Base-by-base conservation (phyloP, 2,329 filamentous ascomycete genomes). In the Epichloe hybrida region DNA sequence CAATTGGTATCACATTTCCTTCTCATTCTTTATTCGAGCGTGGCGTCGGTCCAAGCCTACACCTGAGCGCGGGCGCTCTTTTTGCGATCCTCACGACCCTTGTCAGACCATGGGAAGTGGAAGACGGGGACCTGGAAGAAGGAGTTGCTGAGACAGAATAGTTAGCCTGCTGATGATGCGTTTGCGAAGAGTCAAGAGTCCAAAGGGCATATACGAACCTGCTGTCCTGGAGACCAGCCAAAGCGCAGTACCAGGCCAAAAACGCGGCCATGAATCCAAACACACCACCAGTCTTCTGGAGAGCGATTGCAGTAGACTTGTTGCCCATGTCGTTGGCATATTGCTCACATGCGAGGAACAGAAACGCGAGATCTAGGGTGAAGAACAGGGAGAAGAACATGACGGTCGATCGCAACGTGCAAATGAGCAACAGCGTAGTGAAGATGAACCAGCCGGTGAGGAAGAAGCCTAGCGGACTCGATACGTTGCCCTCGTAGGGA, bases 51-150 rank as follows among this genome's bases (percentile, higher is more conserved):
- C 5, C 20, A 39, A 36, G 9, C 21, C 8, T 53, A 60, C 46
- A 50, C 58, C 52, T 55, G 55, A 7, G 55, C 55, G 51, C 57
- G 59, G 48, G 64, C 61, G 20, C 53, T 54, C 62, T 84, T 73
- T 62, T 62, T 64, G 54, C 82, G 77, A 53, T 65, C 66, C 66
- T 81, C 76, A 55, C 77, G 79, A 50, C 80, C 86, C 70, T 84
- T 85, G 61, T 86, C 84, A 38, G 86, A 91, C 91, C 91, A 96
- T 50, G 90, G 91, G 76, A 96, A 94, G 75, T 95, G 89, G 61
- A 86, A 83, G 56, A 96, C 89, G 48, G 90, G 91, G 55, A 95
- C 81, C 67, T 93, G 76, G 75, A 95, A 93, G 81, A 95, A 95
- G 31, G 79, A 83, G 70, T 83, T 83, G 74, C 88, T 93, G 13